Evolutionary conservation across 1,284 basidiomycete genomes (phyloP), one percentile per base, ranked within the genome.

Genomic region (Pyrrhoderma noxium): DNA sequence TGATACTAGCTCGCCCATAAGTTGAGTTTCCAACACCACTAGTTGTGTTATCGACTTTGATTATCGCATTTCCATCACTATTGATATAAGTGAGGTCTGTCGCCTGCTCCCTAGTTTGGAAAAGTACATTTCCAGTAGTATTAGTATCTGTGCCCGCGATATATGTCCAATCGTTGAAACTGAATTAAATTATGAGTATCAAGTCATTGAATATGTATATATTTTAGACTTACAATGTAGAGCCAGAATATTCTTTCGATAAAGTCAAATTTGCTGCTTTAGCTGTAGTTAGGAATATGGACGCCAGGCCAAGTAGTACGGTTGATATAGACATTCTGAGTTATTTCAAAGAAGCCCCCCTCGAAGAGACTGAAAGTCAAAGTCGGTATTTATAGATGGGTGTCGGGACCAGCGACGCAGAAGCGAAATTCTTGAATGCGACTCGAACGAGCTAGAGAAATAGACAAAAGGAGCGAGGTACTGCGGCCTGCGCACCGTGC

Each of bases 11-110:
- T 16, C 82, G 70, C 5, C 38, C 38, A 25, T 19, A 45, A 61
- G 77, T 76, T 23, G 71, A 58, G 53, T 72, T 73, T 41, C 64
- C 67, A 1, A 70, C 60, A 1, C 82, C 70, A 36, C 64, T 70
- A 1, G 72, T 72, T 1, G 68, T 65, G 58, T 82, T 80, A 62
- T 82, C 81, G 13, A 82, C 80, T 56, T 66, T 70, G 47, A 86
- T 69, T 55, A 86, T 72, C 1, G 77, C 80, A 54, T 77, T 70
- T 7, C 78, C 77, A 2, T 68, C 70, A 27, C 60, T 60, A 60
- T 82, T 77, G 44, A 81, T 62, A 59, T 74, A 82, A 2, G 77
- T 73, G n/a, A 85, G 66, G 18, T 65, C 61, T 18, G 38, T 22
- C 51, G 70, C 62, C 11, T 66, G 39, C 35, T 64, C 64, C n/a